A percentile compares a stretch with the other conserved stretches of the same genome.
Conservation (phyloP, 805 yeast genomes). For the Monosporozyma siamensis region DNA sequence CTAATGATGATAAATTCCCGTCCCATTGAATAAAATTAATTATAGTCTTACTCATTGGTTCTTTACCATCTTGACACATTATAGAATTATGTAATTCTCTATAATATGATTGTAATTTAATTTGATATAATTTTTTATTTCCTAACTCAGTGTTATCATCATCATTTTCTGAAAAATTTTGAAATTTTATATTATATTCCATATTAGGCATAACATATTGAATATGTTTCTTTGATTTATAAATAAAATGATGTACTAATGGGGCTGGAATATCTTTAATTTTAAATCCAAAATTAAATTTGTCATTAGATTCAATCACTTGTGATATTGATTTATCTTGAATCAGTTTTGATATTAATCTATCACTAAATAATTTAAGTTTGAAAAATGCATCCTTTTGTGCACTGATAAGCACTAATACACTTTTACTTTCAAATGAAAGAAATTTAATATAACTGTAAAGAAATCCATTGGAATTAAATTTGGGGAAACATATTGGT, state of each 20-base stretch:
- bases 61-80: constrained; percentile 19
- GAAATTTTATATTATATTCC: constrained; percentile 11
- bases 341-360: constrained; percentile 38
- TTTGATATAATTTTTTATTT: constrained; percentile 10
- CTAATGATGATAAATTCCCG: neutral
- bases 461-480: constrained; percentile 79
- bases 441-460: constrained; percentile 68
- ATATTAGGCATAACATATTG: constrained; percentile 34
- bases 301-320: constrained; percentile 27
- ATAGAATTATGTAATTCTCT: constrained; percentile 21
- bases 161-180: neutral
- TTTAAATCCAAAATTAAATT: constrained; percentile 24
- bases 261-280: constrained; percentile 49
- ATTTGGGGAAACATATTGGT: constrained; percentile 86
- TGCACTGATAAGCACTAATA: constrained; percentile 38
- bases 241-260: constrained; percentile 66
- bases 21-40: constrained; percentile 40
- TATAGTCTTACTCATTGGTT: constrained; percentile 31
- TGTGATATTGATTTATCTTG: constrained; percentile 31
- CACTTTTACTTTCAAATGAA: constrained; percentile 28
- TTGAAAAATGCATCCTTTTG: constrained; percentile 73
- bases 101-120: constrained; percentile 21
- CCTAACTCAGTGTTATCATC: neutral
- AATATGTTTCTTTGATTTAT: constrained; percentile 57
- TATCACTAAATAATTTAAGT: constrained; percentile 51